Evolutionary conservation across 805 yeast species (phyloP).

Genomic region (Metschnikowia corniflorae): DNA sequence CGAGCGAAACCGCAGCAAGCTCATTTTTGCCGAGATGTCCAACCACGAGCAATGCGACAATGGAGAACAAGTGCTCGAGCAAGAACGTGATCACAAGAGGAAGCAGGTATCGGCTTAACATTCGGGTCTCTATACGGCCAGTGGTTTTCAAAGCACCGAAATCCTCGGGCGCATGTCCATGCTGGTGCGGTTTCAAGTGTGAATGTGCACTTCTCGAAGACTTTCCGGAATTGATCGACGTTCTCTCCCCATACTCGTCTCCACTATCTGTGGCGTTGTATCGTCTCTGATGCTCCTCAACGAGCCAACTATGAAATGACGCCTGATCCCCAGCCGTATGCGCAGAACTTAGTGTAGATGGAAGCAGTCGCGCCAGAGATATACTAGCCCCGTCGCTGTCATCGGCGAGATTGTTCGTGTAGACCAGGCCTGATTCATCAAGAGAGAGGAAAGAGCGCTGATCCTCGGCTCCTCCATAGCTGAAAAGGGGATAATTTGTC

Average conservation of each 20-base stretch:
- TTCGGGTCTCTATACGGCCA: conserved; percentile 24
- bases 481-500: conserved; percentile 40
- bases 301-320: conserved; percentile 41
- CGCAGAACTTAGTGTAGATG: conserved; percentile 37
- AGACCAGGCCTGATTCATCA: conserved; percentile 34
- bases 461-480: conserved; percentile 43
- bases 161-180: conserved; percentile 25
- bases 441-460: conserved; percentile 42
- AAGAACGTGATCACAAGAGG: conserved; percentile 41
- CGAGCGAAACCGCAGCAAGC: conserved; percentile 45
- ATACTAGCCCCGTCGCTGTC: conserved; percentile 41
- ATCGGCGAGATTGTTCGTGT: conserved; percentile 17
- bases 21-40: conserved; percentile 45
- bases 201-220: conserved; percentile 3
- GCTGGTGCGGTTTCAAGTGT: conserved; percentile 9
- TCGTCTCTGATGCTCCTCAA: conserved; percentile 41
- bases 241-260: conserved; percentile 10
- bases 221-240: conserved; percentile 2
- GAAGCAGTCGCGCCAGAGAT: conserved; percentile 38
- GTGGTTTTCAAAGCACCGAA: conserved; percentile 30
- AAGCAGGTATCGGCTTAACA: conserved; percentile 31
- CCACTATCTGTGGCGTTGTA: conserved; percentile 23
- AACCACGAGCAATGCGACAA: conserved; percentile 41
- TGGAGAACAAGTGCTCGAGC: conserved; percentile 42
- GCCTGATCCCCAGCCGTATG: conserved; percentile 36